Percentiles rank a stretch among this genome's conserved stretches.
Evolutionary conservation across 257 asterid genomes (phyloP).

Genomic region (Solanum medicagineum): DNA sequence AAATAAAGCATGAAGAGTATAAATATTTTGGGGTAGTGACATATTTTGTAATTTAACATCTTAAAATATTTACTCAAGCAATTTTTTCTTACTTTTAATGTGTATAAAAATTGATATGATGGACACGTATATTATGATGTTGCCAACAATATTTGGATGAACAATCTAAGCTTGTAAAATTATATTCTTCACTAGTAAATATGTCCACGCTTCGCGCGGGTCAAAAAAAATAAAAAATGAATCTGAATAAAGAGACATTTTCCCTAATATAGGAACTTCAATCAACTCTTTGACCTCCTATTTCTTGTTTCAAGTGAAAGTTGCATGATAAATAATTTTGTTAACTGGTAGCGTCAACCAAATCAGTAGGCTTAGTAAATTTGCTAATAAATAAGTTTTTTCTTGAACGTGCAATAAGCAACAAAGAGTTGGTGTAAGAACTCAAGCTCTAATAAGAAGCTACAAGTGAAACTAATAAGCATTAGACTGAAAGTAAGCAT

Average conservation of each 20-base stretch:
- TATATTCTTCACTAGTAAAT: too few species aligned
- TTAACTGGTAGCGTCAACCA: not conserved
- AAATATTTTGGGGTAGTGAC: too few species aligned
- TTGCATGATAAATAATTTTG: constrained; percentile 18
- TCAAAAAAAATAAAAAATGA: too few species aligned
- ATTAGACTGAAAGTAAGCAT: not conserved
- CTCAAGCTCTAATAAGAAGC: not conserved
- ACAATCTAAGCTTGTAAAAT: too few species aligned
- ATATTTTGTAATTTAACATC: too few species aligned
- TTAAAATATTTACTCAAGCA: too few species aligned
- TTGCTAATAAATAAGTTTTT: not conserved
- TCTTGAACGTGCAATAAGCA: not conserved
- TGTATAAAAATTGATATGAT: too few species aligned
- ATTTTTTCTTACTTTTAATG: too few species aligned
- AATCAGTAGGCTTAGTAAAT: not conserved
- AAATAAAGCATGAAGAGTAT: too few species aligned
- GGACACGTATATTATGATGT: too few species aligned
- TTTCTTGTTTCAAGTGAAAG: constrained; percentile 51
- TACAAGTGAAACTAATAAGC: not conserved
- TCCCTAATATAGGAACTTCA: constrained; percentile 63
- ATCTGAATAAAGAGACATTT: constrained; percentile 2
- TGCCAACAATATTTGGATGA: too few species aligned
- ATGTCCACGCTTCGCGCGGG: too few species aligned
- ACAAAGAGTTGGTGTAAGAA: not conserved
- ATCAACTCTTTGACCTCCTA: constrained; percentile 44